Base-by-base conservation (phyloP, 441 rosid genomes). In the Erodium texanum region DNA sequence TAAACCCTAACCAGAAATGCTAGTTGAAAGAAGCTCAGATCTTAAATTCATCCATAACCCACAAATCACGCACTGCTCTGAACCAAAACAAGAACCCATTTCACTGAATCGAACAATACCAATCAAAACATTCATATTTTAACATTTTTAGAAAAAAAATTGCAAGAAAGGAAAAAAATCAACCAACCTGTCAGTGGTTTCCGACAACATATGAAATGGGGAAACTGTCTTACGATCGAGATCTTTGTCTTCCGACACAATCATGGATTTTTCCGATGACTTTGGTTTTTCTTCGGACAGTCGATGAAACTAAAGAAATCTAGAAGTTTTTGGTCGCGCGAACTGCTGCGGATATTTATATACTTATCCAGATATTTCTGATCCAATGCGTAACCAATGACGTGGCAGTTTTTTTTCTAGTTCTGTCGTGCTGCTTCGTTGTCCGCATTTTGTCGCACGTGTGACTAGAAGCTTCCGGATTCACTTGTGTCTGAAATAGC, bases 331-430 rank as follows among this genome's bases (percentile, higher is more conserved):
- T 0, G 0, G 0, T 1, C 0, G 1, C 3, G 0, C 0, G 14
- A 18, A 16, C 0, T 16, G 0, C 27, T n/a, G 24, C 5, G 67
- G 75, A 69, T 81, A 83, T 79, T 83, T 83, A 83, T 83, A 83
- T 68, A 77, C 73, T 79, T 79, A 79, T 77, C 86, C 70, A 72
- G 84, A 83, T 73, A 81, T 81, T 83, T 81, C 78, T 68, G 61
- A 66, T n/a, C n/a, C n/a, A 7, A 15, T 52, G 4, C 59, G 5
- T 0, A 15, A 0, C 7, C n/a, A 66, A 68, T 77, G 75, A 77
- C 83, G 83, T 74, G 85, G 78, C 71, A 5, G 5, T 0, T 8
- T 16, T 12, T n/a, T n/a, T n/a, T n/a, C n/a, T n/a, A n/a, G n/a
- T n/a, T n/a, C n/a, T n/a, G n/a, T n/a, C n/a, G n/a, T n/a, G n/a